Conservation (phyloP, 192 early-diverging fungal genomes). For the Chytriomyces hyalinus region DNA sequence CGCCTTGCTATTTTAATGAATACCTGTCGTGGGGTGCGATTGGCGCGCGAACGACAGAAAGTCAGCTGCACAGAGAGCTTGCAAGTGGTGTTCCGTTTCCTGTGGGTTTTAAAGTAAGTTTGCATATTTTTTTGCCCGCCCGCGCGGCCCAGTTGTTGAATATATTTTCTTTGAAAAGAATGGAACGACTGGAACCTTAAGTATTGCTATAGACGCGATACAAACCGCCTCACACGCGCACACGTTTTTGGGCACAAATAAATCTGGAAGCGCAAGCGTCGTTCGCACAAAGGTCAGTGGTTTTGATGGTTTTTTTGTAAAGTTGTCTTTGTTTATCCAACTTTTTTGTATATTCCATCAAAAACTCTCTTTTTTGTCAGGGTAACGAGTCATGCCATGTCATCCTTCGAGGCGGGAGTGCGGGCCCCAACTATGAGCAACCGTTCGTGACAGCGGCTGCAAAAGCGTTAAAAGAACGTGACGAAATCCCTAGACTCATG, state of each 20-base stretch:
- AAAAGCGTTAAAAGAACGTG: slow-evolving; percentile 62
- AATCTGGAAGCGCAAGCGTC: no score
- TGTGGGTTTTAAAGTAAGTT: background rate
- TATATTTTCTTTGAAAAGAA: slow-evolving; percentile 52
- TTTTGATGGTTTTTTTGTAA: slow-evolving; percentile 93
- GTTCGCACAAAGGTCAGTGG: slow-evolving; percentile 41
- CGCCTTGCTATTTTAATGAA: slow-evolving; percentile 92
- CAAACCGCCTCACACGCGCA: slow-evolving; percentile 63
- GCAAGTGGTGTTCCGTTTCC: slow-evolving; percentile 49
- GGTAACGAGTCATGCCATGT: slow-evolving; percentile 90
- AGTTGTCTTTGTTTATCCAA: no score
- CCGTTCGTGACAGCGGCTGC: slow-evolving; percentile 64
- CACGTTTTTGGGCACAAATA: no score
- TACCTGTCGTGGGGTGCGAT: slow-evolving; percentile 95
- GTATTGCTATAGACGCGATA: slow-evolving; percentile 90
- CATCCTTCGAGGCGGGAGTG: slow-evolving; percentile 85
- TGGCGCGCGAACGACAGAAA: slow-evolving; percentile 51
- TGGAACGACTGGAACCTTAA: slow-evolving; percentile 87
- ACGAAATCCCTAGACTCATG: slow-evolving; percentile 73
- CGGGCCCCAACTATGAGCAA: slow-evolving; percentile 88
- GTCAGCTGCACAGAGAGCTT: slow-evolving; percentile 16
- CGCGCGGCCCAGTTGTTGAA: no score
- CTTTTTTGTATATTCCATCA: no score
- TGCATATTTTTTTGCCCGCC: no score
- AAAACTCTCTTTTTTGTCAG: no score